Base-by-base conservation (phyloP, 2,329 filamentous ascomycete genomes). In the Grosmannia clavigera region DNA sequence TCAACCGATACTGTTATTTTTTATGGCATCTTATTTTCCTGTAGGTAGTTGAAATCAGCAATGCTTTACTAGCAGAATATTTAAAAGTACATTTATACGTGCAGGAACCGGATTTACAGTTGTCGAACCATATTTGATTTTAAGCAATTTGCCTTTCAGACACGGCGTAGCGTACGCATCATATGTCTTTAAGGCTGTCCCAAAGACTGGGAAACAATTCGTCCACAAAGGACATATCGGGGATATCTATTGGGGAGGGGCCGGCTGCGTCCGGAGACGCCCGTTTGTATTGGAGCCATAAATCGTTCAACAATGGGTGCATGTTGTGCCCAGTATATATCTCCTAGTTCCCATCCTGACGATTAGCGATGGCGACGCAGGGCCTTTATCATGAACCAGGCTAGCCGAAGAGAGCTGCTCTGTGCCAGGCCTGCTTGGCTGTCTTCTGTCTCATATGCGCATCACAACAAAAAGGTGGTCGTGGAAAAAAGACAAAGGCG, bases 261-360 rank as follows among this genome's bases (percentile, higher is more conserved):
- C 22, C 7, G 25, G 12, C 9, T 35, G 16, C n/a, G 43, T 22
- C 22, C 22, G 43, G 6, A n/a, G 16, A 48, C 4, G 4, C 16
- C 33, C 48, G 12, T 22, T 22, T 22, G 22, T 22, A 22, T 22
- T 22, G 22, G 22, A 22, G 22, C 22, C 22, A 52, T 2, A 12
- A 61, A 16, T 2, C 46, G 50, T 10, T 60, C 57, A 6, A 63
- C n/a, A 6, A 60, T 16, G 7, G 16, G 50, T 3, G 19, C 22
- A 55, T 63, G 50, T 55, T 79, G 75, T 0, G 72, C 70, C 1
- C 81, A 66, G 61, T 78, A 81, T 5, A 78, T 71, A 55, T 81
- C 77, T 0, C 72, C 78, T 1, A 81, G 67, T 61, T 81, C 78
- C 79, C 79, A 81, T 0, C 65, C 68, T 52, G 67, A 68, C 1